A percentile compares a stretch with the other conserved stretches of the same genome.
Evolutionary conservation across 2,329 filamentous ascomycete genomes (phyloP).

Genomic region (Colletotrichum musae): DNA sequence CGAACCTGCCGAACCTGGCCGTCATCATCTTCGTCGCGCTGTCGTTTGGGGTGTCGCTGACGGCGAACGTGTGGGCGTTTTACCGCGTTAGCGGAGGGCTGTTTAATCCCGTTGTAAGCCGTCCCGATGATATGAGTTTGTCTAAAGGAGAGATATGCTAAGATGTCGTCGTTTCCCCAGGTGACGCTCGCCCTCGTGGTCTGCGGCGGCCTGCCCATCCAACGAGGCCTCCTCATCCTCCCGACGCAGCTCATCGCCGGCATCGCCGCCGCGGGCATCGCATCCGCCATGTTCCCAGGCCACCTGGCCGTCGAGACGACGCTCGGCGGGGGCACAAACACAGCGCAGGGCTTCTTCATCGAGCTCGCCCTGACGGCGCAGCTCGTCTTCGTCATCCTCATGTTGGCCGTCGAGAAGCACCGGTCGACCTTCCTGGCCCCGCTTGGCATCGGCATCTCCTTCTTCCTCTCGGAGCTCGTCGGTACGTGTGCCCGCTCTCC

Average conservation of each 20-base stretch:
- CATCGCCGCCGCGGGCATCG: conserved; percentile 72
- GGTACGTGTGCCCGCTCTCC: conserved; percentile 43
- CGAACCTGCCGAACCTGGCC: conserved; percentile 47
- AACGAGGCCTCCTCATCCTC: conserved; percentile 67
- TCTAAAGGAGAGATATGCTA: no score
- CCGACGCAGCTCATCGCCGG: conserved; percentile 71
- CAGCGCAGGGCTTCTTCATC: conserved; percentile 74
- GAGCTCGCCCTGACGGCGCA: conserved; percentile 77
- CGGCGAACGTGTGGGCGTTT: conserved; percentile 70
- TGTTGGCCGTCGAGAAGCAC: conserved; percentile 82
- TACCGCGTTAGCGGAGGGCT: conserved; percentile 67
- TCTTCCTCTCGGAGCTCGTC: conserved; percentile 72
- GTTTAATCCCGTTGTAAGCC: conserved; percentile 63
- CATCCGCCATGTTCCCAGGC: conserved; percentile 71
- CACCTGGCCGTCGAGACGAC: conserved; percentile 69
- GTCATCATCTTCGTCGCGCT: conserved; percentile 64
- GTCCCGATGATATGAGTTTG: no score
- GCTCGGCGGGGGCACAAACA: conserved; percentile 65
- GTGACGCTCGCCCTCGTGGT: conserved; percentile 73
- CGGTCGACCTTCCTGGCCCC: conserved; percentile 80
- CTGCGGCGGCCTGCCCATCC: conserved; percentile 67
- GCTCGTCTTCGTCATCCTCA: conserved; percentile 75
- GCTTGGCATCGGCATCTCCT: conserved; percentile 78
- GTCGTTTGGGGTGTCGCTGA: conserved; percentile 64
- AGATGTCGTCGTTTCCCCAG: conserved; percentile 44